Evolutionary conservation across 345 rosid genomes (phyloP).

Genomic region (Streptanthus diversifolius): DNA sequence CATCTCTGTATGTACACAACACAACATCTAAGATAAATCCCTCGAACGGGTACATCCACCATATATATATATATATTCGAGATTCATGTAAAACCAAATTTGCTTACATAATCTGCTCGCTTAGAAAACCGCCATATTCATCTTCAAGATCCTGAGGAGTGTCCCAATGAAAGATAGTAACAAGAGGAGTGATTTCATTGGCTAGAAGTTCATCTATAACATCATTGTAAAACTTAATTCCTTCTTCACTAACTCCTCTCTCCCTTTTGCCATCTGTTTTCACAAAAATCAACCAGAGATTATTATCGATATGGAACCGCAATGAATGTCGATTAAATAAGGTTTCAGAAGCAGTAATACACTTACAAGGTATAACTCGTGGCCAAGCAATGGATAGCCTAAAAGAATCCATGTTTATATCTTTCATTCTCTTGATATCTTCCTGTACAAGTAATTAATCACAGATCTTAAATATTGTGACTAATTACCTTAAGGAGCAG

Average conservation of each 20-base stretch:
- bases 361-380: conserved; percentile 45
- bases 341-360: not conserved
- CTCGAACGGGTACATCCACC: not conserved
- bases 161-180: conserved; percentile 57
- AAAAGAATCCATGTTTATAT: conserved; percentile 41
- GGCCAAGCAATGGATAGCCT: conserved; percentile 60
- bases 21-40: not conserved
- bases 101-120: conserved; percentile 45
- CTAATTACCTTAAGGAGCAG: conserved; percentile 12
- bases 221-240: conserved; percentile 44
- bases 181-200: conserved; percentile 44
- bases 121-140: conserved; percentile 50
- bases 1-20: conserved; percentile 32
- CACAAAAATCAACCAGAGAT: conserved; percentile 7
- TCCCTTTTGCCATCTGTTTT: conserved; percentile 31
- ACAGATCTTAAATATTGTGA: not conserved
- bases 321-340: not conserved
- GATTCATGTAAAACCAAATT: not conserved
- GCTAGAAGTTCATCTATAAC: conserved; percentile 51
- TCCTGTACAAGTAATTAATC: conserved; percentile 20
- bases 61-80: not conserved
- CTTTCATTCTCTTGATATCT: conserved; percentile 41
- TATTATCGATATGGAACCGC: not conserved
- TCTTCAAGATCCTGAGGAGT: conserved; percentile 51
- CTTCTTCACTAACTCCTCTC: conserved; percentile 46